Base-by-base conservation (phyloP, 495 filamentous ascomycete genomes). In the Friedmanniomyces simplex region DNA sequence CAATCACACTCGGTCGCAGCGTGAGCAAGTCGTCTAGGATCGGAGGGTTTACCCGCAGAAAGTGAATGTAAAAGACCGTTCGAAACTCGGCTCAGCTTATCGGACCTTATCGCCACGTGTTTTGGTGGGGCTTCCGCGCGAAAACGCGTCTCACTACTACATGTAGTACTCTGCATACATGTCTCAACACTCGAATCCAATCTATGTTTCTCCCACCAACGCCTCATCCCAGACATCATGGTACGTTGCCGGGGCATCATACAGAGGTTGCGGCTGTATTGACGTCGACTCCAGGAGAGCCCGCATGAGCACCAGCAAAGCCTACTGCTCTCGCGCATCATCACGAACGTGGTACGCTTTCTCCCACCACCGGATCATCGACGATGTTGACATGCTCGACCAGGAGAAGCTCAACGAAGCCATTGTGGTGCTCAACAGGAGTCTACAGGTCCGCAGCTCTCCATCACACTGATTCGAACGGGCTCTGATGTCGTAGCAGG, bases 401-500 rank as follows among this genome's bases (percentile, higher is more conserved):
- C 56, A 98, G 93, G 94, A 97, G 74, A 98, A 98, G 73, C 82
- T 98, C 53, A 98, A 98, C 64, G 93, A 97, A 71, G 83, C 93
- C 0, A 77, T 98, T 39, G 83, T 94, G 73, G 82, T 87, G 7
- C 79, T 97, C 78, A 98, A 96, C 72, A 91, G 88, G 69, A 84
- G 79, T 41, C 83, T 98, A 4, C 88, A 96, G 74, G 89, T 91
- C 71, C 25, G 69, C 42, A 45, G 54, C 25, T 14, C 36, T 43
- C 12, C n/a, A 2, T 20, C 42, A 2, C 4, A 28, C 18, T 43
- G 24, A 6, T 10, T 32, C 4, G 4, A 52, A 13, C 12, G 26
- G 2, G 39, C 7, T 3, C 18, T 25, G 21, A 25, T 21, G 30
- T n/a, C 49, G 24, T 20, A 50, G 4, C 61, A 96, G 88, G 90